phyloP scores from a whole-genome alignment of 129 eudicot species.

The Pulicaria dysenterica region DNA sequence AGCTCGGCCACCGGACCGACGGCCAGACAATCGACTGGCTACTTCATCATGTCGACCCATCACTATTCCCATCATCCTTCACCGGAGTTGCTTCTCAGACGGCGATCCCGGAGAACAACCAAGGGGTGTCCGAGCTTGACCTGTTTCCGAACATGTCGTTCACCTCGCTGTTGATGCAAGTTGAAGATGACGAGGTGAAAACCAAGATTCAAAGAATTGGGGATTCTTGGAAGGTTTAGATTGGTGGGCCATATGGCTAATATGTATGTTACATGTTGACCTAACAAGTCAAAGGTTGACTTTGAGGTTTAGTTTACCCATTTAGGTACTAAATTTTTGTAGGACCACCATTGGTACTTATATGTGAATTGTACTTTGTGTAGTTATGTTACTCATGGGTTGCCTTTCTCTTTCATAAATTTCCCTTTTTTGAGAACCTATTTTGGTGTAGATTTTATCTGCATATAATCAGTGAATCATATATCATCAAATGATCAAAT shows the following conservation, averaged over 20 bases:
- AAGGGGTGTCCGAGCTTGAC: conserved; percentile 38
- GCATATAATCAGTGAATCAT: too few species aligned
- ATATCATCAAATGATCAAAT: too few species aligned
- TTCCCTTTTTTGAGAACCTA: conserved; percentile 2
- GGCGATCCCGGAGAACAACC: conserved; percentile 23
- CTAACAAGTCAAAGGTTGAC: conserved; percentile 18
- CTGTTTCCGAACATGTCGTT: conserved; percentile 48
- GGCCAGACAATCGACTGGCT: conserved; percentile 58
- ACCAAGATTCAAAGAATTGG: conserved; percentile 21
- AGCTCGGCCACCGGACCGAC: conserved; percentile 49
- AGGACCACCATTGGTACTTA: conserved; percentile 27
- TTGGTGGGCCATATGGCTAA: conserved; percentile 21
- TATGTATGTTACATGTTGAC: conserved; percentile 29
- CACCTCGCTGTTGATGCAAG: conserved; percentile 55
- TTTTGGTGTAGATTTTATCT: neutral
- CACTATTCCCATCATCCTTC: conserved; percentile 29
- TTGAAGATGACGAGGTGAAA: conserved; percentile 26
- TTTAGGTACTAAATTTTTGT: conserved; percentile 14
- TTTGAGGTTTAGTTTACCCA: conserved; percentile 23
- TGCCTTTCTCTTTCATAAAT: neutral
- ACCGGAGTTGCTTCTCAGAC: conserved; percentile 15
- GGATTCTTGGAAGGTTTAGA: conserved; percentile 17
- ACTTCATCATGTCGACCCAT: conserved; percentile 44
- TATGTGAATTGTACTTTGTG: conserved; percentile 24
- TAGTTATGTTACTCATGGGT: neutral